These are phyloP conservation scores for Cladosporium cucumerinum DNA, from an alignment of 2,329 filamentous ascomycete genomes.

Conservation along the genomic window DNA sequence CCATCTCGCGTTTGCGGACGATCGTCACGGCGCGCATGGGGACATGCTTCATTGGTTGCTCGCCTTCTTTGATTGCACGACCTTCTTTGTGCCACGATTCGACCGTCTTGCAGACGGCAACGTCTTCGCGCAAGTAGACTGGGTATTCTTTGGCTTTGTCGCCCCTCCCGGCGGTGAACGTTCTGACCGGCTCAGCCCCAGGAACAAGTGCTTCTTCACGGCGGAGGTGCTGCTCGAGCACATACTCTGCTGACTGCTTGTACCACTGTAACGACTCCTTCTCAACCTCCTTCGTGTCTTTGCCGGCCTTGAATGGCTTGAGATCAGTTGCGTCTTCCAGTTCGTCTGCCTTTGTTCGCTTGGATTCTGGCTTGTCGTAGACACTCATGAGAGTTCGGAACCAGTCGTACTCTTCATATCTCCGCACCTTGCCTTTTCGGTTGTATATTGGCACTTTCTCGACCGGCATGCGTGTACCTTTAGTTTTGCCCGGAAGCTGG, in stretches of 20 bases:
- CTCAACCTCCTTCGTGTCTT: constrained; percentile 48
- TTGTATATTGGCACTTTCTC: constrained; percentile 82
- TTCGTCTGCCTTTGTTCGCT: constrained; percentile 69
- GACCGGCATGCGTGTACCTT: constrained; percentile 71
- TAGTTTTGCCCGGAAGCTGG: constrained; percentile 82
- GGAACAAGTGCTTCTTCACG: constrained; percentile 84
- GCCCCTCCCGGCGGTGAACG: constrained; percentile 73
- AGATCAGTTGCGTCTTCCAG: constrained; percentile 76
- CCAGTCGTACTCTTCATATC: constrained; percentile 81
- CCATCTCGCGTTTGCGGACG: constrained; percentile 81
- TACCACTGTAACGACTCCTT: constrained; percentile 75
- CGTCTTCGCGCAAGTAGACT: constrained; percentile 74
- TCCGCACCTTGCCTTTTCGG: constrained; percentile 70
- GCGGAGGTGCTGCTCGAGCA: constrained; percentile 79
- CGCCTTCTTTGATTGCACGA: constrained; percentile 66
- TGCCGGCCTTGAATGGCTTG: constrained; percentile 62
- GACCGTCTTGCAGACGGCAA: constrained; percentile 80
- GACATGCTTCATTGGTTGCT: constrained; percentile 77
- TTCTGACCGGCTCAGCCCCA: constrained; percentile 65
- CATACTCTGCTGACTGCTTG: constrained; percentile 80
- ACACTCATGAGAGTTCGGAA: constrained; percentile 75
- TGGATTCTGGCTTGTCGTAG: constrained; percentile 56
- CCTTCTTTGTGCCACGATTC: constrained; percentile 99
- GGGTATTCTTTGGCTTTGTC: constrained; percentile 71
- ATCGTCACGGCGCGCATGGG: constrained; percentile 88